Evolutionary conservation across 2,329 filamentous ascomycete genomes (phyloP), one percentile per base, ranked within the genome.

Genomic region (Stylonectria norvegica): DNA sequence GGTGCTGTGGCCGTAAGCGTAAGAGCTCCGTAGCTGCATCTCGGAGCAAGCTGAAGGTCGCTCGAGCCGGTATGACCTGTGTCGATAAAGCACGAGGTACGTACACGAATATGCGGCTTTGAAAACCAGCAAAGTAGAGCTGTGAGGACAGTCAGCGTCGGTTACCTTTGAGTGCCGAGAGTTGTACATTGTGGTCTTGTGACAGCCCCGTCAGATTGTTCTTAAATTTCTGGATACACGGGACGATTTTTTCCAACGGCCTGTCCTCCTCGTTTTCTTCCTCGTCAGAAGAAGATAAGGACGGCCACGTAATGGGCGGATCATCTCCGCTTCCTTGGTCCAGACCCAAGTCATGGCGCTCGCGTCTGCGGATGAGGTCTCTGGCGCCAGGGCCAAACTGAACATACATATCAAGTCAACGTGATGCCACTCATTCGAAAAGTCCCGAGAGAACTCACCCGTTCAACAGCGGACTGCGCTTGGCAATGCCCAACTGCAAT

Each of bases 51-150:
- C 22, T 78, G 66, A 5, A 79, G 60, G 39, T 76, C 69, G 3
- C 79, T 3, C 60, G 56, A 2, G 61, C 49, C 4, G 72, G 68
- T 5, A 85, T 61, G 5, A 65, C 66, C 49, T 80, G 74, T 18
- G 62, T 63, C 12, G 57, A 66, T 42, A 67, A 68, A 49, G 63
- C 70, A 40, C 63, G 69, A 25, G 68, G 79, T 42, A 64, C 66
- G 49, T 76, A 83, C 45, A 82, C 69, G 50, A 81, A 75, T 11
- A 85, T 76, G 37, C 68, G 66, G 32, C 75, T 69, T 42, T 68
- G 63, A 44, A 79, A 82, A 10, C 76, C 81, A 9, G 70, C 73
- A 50, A 83, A 79, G 58, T 82, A 84, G 16, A 84, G 70, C 71
- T 78, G 43, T 18, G 34, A 18, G 8, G 23, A 27, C 9, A 5